Percentiles rank a stretch among this genome's conserved stretches.
These are phyloP conservation scores for Trichoderma virens DNA, from an alignment of 495 filamentous ascomycete species.

Conservation along the genomic window DNA sequence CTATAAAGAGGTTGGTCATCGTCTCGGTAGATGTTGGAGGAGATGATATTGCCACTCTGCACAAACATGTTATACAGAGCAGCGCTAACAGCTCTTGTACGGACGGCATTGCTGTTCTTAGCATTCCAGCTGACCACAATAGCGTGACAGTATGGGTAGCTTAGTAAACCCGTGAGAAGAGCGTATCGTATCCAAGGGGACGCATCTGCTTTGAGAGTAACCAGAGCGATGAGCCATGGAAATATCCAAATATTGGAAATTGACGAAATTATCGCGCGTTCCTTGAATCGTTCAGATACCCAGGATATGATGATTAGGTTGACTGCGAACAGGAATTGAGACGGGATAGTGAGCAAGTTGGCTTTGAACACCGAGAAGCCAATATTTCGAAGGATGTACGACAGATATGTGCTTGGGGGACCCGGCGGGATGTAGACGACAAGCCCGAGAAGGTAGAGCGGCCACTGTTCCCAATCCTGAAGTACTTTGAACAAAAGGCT, in stretches of 20 bases:
- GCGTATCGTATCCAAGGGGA: conserved; percentile 47
- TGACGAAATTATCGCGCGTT: conserved; percentile 46
- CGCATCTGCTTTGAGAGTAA: conserved; percentile 28
- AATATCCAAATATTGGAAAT: conserved; percentile 49
- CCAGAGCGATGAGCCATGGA: conserved; percentile 45
- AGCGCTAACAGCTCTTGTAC: conserved; percentile 52
- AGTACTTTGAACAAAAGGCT: conserved; percentile 38
- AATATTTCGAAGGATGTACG: conserved; percentile 39
- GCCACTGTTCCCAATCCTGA: conserved; percentile 53
- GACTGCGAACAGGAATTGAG: conserved; percentile 37
- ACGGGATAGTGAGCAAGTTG: conserved; percentile 46
- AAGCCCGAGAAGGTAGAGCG: conserved; percentile 48
- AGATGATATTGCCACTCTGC: conserved; percentile 42
- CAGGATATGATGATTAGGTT: conserved; percentile 43
- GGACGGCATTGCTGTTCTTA: conserved; percentile 53
- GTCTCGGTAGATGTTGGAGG: conserved; percentile 46
- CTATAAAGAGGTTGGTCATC: conserved; percentile 48
- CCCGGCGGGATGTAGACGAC: conserved; percentile 42
- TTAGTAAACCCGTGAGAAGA: conserved; percentile 44
- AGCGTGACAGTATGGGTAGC: conserved; percentile 55
- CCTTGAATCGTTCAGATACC: conserved; percentile 45
- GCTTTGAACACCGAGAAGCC: conserved; percentile 48
- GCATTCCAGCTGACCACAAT: conserved; percentile 54
- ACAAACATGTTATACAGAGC: conserved; percentile 42
- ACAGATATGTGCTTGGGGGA: conserved; percentile 40